Conservation (phyloP, 805 yeast genomes). For the Kuraishia cidri region DNA sequence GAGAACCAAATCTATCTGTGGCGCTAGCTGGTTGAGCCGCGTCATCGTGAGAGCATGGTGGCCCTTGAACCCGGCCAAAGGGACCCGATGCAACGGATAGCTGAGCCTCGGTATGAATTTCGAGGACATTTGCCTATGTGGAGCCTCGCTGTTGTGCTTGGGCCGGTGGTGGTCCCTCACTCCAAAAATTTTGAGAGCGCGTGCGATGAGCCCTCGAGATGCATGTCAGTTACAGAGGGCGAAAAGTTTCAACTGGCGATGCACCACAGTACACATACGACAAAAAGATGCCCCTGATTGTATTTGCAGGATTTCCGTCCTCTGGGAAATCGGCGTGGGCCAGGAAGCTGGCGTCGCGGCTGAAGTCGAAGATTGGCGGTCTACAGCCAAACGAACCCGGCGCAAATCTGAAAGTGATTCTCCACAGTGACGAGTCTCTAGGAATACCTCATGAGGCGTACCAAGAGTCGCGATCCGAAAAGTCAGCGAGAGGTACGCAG, state of each 20-base stretch:
- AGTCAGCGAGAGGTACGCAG: constrained; percentile 74
- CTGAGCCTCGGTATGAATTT: constrained; percentile 54
- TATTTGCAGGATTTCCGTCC: constrained; percentile 79
- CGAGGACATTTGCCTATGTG: not conserved
- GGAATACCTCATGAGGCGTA: constrained; percentile 67
- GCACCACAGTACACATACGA: too few relatives aligned
- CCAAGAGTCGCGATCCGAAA: constrained; percentile 65
- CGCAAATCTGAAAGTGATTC: constrained; percentile 46
- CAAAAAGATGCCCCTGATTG: constrained; percentile 66
- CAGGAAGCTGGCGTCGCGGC: constrained; percentile 32
- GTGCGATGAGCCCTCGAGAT: constrained; percentile 15
- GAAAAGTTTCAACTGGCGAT: too few relatives aligned
- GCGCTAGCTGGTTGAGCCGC: constrained; percentile 56
- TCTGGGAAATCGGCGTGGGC: constrained; percentile 82
- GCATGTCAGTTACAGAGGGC: too few relatives aligned
- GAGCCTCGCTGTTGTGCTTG: not conserved
- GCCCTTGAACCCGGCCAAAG: constrained; percentile 78
- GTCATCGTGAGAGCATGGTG: constrained; percentile 80
- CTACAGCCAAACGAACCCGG: constrained; percentile 37
- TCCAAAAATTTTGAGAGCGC: not conserved
- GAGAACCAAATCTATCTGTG: constrained; percentile 72
- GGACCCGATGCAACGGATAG: constrained; percentile 70
- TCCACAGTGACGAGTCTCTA: constrained; percentile 71
- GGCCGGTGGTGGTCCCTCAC: not conserved
- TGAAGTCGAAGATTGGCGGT: constrained; percentile 35